These are phyloP conservation scores for Ascochyta rabiei DNA, from an alignment of 2,329 filamentous ascomycete species.

Conservation along the genomic window DNA sequence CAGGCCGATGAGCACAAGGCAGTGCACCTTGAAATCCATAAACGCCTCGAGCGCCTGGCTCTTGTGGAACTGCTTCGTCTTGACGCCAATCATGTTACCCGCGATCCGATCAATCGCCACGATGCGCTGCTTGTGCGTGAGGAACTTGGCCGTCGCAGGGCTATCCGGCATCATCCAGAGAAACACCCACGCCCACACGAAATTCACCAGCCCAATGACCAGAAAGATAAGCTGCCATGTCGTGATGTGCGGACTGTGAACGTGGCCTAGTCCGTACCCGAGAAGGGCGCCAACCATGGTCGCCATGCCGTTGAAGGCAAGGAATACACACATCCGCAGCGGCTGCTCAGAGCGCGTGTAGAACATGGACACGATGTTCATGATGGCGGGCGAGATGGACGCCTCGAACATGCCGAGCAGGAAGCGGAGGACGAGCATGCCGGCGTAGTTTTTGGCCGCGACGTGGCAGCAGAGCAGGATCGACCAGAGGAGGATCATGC, in stretches of 20 bases:
- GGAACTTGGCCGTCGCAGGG: conserved; percentile 45
- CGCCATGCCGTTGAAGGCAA: conserved; percentile 48
- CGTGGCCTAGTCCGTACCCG: conserved; percentile 45
- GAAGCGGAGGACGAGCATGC: conserved; percentile 44
- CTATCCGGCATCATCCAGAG: conserved; percentile 48
- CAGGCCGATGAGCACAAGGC: conserved; percentile 51
- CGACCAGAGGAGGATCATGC: conserved; percentile 52
- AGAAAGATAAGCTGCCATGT: conserved; percentile 49
- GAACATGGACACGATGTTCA: conserved; percentile 49
- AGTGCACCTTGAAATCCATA: conserved; percentile 50
- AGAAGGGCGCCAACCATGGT: conserved; percentile 48
- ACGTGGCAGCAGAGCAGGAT: conserved; percentile 54
- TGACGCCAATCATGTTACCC: conserved; percentile 51
- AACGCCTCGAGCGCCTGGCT: conserved; percentile 50
- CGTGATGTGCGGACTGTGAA: conserved; percentile 30
- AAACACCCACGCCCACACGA: conserved; percentile 45
- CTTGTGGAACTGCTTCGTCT: conserved; percentile 47
- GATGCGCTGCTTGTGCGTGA: conserved; percentile 48
- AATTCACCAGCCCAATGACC: conserved; percentile 46
- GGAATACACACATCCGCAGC: conserved; percentile 55
- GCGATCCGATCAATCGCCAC: conserved; percentile 51
- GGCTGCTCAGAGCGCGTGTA: conserved; percentile 45
- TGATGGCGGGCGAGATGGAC: conserved; percentile 43
- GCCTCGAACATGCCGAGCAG: conserved; percentile 48
- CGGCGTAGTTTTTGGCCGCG: conserved; percentile 46